A percentile compares a stretch with the other conserved stretches of the same genome.
phyloP scores from a whole-genome alignment of 306 rosid species.

The Lotus japonicus region DNA sequence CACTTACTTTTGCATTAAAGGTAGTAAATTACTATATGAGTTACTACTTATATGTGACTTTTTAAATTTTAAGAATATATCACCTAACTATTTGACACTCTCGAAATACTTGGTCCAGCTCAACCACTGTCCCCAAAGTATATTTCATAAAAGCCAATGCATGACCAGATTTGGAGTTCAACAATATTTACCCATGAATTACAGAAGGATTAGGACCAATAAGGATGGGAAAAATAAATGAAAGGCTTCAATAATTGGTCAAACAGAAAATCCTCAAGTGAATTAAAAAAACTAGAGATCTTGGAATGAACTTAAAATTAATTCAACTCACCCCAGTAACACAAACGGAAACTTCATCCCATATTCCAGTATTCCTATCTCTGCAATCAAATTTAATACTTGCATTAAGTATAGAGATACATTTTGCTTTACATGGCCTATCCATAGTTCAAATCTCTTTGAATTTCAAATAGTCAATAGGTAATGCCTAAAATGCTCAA shows the following conservation, averaged over 20 bases:
- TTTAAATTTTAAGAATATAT: too few relatives aligned
- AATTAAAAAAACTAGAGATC: background rate
- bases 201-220: background rate
- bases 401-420: slow-evolving; percentile 16
- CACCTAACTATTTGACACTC: too few relatives aligned
- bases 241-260: background rate
- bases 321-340: slow-evolving; percentile 76
- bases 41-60: too few relatives aligned
- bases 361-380: slow-evolving; percentile 97
- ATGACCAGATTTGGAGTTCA: slow-evolving; percentile 7
- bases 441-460: background rate
- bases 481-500: background rate
- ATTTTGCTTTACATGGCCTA: background rate
- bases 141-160: slow-evolving; percentile 6
- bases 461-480: background rate
- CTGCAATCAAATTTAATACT: slow-evolving; percentile 39
- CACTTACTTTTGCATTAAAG: too few relatives aligned
- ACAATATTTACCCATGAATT: slow-evolving; percentile 11
- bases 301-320: slow-evolving; percentile 11
- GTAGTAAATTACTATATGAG: too few relatives aligned
- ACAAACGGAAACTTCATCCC: slow-evolving; percentile 89
- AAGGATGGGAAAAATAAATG: background rate
- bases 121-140: background rate
- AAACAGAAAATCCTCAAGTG: background rate
- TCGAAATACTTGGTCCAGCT: too few relatives aligned